phyloP scores from a whole-genome alignment of 1,284 basidiomycete genomes.

The Microstroma glucosiphilum region DNA sequence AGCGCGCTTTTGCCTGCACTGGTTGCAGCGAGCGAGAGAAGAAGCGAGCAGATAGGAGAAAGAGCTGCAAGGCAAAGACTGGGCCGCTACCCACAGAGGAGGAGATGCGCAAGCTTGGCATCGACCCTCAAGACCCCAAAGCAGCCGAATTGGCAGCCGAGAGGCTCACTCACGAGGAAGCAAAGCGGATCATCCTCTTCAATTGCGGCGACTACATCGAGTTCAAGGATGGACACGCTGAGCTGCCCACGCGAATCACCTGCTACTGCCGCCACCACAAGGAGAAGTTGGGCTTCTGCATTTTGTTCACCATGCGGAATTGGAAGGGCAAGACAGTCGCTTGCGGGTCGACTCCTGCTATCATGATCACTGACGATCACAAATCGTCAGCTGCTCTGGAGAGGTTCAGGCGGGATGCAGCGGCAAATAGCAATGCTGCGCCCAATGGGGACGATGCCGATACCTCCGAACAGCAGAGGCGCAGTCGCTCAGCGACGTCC shows the following conservation, averaged over 20 bases:
- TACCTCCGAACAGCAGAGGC: background rate
- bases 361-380: slow-evolving; percentile 93
- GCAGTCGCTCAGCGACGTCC: background rate
- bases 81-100: slow-evolving; percentile 31
- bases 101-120: slow-evolving; percentile 40
- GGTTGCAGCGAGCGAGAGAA: slow-evolving; percentile 62
- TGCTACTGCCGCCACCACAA: slow-evolving; percentile 99
- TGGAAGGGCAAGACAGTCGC: slow-evolving; percentile 74
- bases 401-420: background rate
- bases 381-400: slow-evolving; percentile 60
- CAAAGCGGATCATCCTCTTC: slow-evolving; percentile 57
- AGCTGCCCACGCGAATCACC: slow-evolving; percentile 88
- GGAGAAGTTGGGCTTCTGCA: slow-evolving; percentile 89
- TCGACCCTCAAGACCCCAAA: slow-evolving; percentile 34
- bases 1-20: slow-evolving; percentile 66
- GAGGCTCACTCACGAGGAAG: slow-evolving; percentile 44
- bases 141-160: slow-evolving; percentile 30
- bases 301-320: slow-evolving; percentile 83
- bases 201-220: slow-evolving; percentile 89
- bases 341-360: slow-evolving; percentile 75
- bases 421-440: background rate
- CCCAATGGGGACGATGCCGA: background rate
- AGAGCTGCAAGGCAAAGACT: slow-evolving; percentile 21
- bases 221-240: slow-evolving; percentile 77
- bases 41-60: slow-evolving; percentile 44